Evolutionary conservation across 176 grass and related monocot species (phyloP).

Genomic region (Tuctoria greenei): DNA sequence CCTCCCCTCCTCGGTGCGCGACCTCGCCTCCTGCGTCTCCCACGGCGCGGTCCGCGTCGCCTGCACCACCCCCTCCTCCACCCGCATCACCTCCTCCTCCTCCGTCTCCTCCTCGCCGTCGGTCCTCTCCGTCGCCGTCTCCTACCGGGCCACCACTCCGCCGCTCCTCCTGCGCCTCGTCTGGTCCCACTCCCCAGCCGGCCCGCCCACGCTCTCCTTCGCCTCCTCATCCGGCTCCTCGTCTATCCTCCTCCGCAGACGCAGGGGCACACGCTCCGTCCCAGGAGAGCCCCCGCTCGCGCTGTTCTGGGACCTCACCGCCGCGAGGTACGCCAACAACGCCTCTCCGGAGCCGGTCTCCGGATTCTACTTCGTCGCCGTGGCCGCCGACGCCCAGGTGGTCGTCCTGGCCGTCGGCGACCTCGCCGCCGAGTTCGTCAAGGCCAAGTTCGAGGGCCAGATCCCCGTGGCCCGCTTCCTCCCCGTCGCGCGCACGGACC

Average conservation of each 20-base stretch:
- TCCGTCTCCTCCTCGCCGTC: background rate
- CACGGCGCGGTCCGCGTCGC: conserved; percentile 68
- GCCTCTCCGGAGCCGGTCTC: conserved; percentile 48
- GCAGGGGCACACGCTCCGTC: conserved; percentile 46
- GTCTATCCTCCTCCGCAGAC: conserved; percentile 49
- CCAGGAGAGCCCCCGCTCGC: conserved; percentile 23
- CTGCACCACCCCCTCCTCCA: conserved; percentile 46
- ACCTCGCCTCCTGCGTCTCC: conserved; percentile 80
- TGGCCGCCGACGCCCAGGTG: conserved; percentile 58
- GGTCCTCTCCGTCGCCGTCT: conserved; percentile 47
- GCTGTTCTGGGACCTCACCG: conserved; percentile 79
- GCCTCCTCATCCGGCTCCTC: conserved; percentile 27
- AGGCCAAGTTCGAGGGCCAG: conserved; percentile 57
- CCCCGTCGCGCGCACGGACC: conserved; percentile 47
- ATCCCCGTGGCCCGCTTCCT: conserved; percentile 38
- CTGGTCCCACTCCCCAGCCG: conserved; percentile 46
- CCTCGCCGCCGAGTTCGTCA: conserved; percentile 54
- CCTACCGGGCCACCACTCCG: conserved; percentile 42
- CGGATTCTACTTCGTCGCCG: conserved; percentile 70
- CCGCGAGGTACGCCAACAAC: conserved; percentile 43
- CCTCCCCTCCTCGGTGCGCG: conserved; percentile 56
- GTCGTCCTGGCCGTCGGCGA: conserved; percentile 74
- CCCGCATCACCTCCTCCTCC: background rate
- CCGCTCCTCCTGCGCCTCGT: conserved; percentile 55
- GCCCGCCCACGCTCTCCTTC: conserved; percentile 47